These are phyloP conservation scores for Carex pumila DNA, from an alignment of 176 grass and related monocot genomes.

Conservation along the genomic window DNA sequence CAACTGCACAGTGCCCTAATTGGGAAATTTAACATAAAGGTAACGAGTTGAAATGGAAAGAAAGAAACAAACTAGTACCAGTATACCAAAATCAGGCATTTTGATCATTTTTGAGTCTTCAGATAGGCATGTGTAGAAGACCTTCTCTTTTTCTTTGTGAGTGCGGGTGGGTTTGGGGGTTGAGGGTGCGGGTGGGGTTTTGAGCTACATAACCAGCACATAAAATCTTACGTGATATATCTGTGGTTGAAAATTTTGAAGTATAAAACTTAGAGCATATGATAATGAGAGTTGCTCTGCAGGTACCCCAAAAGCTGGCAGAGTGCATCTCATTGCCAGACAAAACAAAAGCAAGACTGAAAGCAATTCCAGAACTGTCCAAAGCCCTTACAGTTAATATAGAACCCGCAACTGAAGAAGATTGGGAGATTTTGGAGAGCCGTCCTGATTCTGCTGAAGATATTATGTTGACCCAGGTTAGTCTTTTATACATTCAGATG, in stretches of 20 bases:
- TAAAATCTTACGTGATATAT: neutral
- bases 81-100: neutral
- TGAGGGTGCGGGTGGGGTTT: neutral
- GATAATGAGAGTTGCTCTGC: slow-evolving; percentile 11
- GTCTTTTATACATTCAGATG: neutral
- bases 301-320: slow-evolving; percentile 74
- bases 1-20: no score
- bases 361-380: slow-evolving; percentile 47
- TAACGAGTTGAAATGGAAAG: neutral
- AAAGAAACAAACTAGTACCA: neutral
- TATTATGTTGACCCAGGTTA: slow-evolving; percentile 71
- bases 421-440: slow-evolving; percentile 95
- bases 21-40: neutral
- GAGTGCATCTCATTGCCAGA: slow-evolving; percentile 71
- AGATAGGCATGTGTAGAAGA: neutral
- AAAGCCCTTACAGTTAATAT: slow-evolving; percentile 67
- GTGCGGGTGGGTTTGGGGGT: neutral
- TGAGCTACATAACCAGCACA: neutral
- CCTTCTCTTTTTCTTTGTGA: no score
- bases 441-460: slow-evolving; percentile 85
- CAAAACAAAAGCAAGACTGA: slow-evolving; percentile 46
- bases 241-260: neutral
- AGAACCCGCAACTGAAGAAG: slow-evolving; percentile 78
- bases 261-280: neutral
- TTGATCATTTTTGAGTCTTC: neutral